Conservation (phyloP, 805 yeast genomes). For the Myxozyma monticola region DNA sequence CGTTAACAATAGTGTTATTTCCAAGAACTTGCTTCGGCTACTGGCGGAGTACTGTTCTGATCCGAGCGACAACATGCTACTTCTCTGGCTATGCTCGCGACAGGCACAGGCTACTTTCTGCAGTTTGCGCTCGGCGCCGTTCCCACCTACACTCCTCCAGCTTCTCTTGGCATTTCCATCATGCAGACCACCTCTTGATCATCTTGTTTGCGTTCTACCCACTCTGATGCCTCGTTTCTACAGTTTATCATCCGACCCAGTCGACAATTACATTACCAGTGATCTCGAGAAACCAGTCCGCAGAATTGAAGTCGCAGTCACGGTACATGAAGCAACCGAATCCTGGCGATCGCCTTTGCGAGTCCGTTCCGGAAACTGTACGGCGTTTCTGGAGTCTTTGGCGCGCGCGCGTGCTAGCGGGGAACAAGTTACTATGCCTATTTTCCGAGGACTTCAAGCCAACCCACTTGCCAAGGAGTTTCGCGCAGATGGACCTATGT, state of each 20-base stretch:
- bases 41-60: constrained; percentile 28
- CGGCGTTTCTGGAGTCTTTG: constrained; percentile 31
- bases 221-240: constrained; percentile 70
- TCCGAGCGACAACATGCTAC: constrained; percentile 22
- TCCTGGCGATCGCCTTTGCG: constrained; percentile 24
- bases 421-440: constrained; percentile 25
- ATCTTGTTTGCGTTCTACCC: constrained; percentile 68
- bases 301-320: constrained; percentile 34
- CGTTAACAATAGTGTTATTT: constrained; percentile 28
- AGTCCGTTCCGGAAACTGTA: constrained; percentile 30
- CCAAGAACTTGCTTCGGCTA: constrained; percentile 31
- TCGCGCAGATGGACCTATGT: constrained; percentile 35
- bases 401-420: constrained; percentile 18
- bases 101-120: constrained; percentile 33
- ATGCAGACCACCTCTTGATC: constrained; percentile 63
- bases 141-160: constrained; percentile 55
- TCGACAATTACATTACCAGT: constrained; percentile 2
- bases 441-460: constrained; percentile 35
- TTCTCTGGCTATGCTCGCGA: constrained; percentile 31
- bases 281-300: constrained; percentile 35
- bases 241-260: constrained; percentile 66
- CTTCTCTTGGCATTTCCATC: constrained; percentile 70
- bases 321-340: constrained; percentile 33
- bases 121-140: constrained; percentile 25
- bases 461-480: constrained; percentile 36